Evolutionary conservation across 441 rosid genomes (phyloP).

Genomic region (Brassica balearica): DNA sequence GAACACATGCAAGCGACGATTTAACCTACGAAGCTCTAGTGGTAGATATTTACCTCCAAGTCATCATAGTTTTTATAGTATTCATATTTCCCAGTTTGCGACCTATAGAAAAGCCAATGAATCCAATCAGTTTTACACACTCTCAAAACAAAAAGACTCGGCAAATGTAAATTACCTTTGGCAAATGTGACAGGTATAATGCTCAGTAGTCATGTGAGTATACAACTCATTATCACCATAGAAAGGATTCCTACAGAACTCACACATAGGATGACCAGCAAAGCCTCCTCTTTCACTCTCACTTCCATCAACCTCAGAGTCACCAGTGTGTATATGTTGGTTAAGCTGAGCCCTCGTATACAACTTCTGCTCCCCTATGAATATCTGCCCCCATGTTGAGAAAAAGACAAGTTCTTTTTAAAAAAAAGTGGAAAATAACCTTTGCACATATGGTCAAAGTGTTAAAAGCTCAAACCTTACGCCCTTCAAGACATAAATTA

Average conservation of each 20-base stretch:
- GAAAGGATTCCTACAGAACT: conserved; percentile 81
- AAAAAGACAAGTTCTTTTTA: neutral
- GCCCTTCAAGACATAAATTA: conserved; percentile 84
- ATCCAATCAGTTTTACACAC: too few species aligned
- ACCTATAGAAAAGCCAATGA: conserved; percentile 56
- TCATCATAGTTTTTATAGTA: conserved; percentile 91
- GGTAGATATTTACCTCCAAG: conserved; percentile 64
- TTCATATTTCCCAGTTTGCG: conserved; percentile 85
- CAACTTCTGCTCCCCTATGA: conserved; percentile 91
- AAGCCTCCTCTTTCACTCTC: conserved; percentile 99
- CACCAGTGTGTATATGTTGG: conserved; percentile 84
- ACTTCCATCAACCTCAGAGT: conserved; percentile 92
- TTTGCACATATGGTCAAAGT: neutral
- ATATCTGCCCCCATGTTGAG: conserved; percentile 55
- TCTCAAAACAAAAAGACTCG: too few species aligned
- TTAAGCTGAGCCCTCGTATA: conserved; percentile 79
- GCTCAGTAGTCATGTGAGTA: conserved; percentile 90
- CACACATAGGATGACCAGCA: conserved; percentile 89
- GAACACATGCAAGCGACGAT: conserved; percentile 20
- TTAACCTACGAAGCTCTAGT: neutral
- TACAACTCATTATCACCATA: conserved; percentile 95
- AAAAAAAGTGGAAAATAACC: too few species aligned
- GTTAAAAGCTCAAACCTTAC: conserved; percentile 14
- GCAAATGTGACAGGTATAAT: conserved; percentile 91
- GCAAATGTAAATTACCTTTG: conserved; percentile 61